These are phyloP conservation scores for Knoxdaviesia capensis DNA, from an alignment of 2,329 filamentous ascomycete genomes.

Conservation along the genomic window DNA sequence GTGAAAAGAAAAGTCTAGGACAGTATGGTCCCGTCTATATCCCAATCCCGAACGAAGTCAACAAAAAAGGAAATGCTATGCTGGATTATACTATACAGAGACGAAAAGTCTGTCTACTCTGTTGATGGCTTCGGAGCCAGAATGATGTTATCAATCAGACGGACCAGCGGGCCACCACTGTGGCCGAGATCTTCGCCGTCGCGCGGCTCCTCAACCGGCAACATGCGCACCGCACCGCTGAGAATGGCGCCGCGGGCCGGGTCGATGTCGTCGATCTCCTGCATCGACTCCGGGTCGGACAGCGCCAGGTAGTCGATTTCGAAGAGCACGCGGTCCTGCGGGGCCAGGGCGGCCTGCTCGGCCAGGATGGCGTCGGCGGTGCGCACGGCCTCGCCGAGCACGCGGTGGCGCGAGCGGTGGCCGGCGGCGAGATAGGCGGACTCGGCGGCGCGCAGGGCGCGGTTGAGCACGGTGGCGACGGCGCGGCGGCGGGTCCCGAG, in stretches of 20 bases:
- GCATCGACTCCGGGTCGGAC: constrained; percentile 65
- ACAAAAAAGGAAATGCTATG: too few relatives aligned
- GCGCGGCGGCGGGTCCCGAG: constrained; percentile 55
- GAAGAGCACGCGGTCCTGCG: constrained; percentile 44
- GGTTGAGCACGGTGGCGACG: constrained; percentile 52
- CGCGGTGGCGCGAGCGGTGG: constrained; percentile 32
- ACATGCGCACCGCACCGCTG: constrained; percentile 81
- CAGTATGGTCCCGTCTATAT: too few relatives aligned
- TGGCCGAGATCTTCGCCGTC: constrained; percentile 58
- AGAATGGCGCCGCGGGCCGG: constrained; percentile 54
- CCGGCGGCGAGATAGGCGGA: constrained; percentile 35
- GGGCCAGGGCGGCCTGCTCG: constrained; percentile 40
- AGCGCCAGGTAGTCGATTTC: constrained; percentile 88
- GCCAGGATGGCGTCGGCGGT: constrained; percentile 33
- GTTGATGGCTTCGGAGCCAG: constrained; percentile 16
- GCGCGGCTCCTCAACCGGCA: constrained; percentile 51
- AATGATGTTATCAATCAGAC: constrained; percentile 88
- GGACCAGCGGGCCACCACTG: constrained; percentile 51
- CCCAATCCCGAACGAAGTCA: too few relatives aligned
- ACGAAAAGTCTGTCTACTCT: too few relatives aligned
- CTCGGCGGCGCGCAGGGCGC: constrained; percentile 52
- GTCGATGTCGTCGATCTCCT: constrained; percentile 58
- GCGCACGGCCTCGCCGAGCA: constrained; percentile 51
- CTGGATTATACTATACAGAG: too few relatives aligned
- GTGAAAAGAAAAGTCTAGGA: too few relatives aligned